Evolutionary conservation across 345 rosid species (phyloP).

Genomic region (Pugionium dolabratum): DNA sequence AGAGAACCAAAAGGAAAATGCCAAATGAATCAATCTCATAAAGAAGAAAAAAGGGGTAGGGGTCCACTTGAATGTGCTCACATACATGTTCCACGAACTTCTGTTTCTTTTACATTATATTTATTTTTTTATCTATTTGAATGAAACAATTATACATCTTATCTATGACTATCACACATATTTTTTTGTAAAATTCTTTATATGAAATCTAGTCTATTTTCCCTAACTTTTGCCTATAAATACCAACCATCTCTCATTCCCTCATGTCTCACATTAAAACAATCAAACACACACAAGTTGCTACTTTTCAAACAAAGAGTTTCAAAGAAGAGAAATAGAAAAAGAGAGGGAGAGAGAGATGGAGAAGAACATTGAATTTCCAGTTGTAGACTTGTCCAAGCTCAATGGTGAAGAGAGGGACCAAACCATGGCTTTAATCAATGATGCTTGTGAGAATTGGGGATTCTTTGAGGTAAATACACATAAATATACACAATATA

Average conservation of each 20-base stretch:
- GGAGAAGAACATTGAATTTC: constrained; percentile 50
- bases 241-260: constrained; percentile 33
- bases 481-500: neutral
- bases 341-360: constrained; percentile 28
- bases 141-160: constrained; percentile 29
- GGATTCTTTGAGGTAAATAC: constrained; percentile 88
- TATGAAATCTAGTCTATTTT: constrained; percentile 13
- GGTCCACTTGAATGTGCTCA: constrained; percentile 37
- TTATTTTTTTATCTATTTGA: constrained; percentile 2
- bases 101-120: constrained; percentile 31
- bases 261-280: constrained; percentile 32
- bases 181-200: constrained; percentile 11
- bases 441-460: constrained; percentile 98
- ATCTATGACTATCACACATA: constrained; percentile 28
- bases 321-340: constrained; percentile 15
- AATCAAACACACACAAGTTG: constrained; percentile 34
- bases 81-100: constrained; percentile 42
- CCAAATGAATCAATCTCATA: constrained; percentile 38
- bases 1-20: constrained; percentile 38
- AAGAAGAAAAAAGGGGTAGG: constrained; percentile 27
- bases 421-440: constrained; percentile 66
- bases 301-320: constrained; percentile 12
- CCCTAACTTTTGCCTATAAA: constrained; percentile 58
- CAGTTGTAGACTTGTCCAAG: constrained; percentile 68
- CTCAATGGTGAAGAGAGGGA: constrained; percentile 66